Evolutionary conservation across 306 rosid species (phyloP).

Genomic region (Inga leiocalycina): DNA sequence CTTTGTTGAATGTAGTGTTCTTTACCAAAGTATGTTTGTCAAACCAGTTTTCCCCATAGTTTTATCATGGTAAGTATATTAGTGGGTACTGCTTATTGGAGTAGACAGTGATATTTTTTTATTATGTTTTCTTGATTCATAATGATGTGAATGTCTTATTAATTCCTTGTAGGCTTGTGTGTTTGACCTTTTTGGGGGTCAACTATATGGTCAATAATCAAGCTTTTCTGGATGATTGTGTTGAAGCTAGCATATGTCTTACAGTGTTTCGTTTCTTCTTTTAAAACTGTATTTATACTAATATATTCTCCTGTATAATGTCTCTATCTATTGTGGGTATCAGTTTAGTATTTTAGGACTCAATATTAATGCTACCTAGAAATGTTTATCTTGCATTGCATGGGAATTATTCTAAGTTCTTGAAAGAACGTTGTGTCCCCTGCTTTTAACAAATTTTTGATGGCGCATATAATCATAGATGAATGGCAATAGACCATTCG

Average conservation of each 20-base stretch:
- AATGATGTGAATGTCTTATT: neutral
- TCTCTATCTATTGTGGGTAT: neutral
- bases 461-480: neutral
- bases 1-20: neutral
- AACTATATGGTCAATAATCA: neutral
- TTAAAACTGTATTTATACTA: neutral
- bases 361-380: neutral
- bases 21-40: neutral
- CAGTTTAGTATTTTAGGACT: neutral
- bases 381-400: neutral
- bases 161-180: neutral
- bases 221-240: neutral
- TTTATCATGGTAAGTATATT: neutral
- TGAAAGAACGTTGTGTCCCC: neutral
- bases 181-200: neutral
- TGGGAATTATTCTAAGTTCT: neutral
- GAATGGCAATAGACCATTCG: neutral
- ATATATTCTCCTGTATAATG: neutral
- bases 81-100: neutral
- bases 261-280: neutral
- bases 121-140: slow-evolving; percentile 2
- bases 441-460: neutral
- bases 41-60: neutral
- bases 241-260: neutral
- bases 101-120: neutral